Percentiles rank a stretch among this genome's conserved stretches.
phyloP scores from a whole-genome alignment of 148 eudicot species.

The Fallopia convolvulus region DNA sequence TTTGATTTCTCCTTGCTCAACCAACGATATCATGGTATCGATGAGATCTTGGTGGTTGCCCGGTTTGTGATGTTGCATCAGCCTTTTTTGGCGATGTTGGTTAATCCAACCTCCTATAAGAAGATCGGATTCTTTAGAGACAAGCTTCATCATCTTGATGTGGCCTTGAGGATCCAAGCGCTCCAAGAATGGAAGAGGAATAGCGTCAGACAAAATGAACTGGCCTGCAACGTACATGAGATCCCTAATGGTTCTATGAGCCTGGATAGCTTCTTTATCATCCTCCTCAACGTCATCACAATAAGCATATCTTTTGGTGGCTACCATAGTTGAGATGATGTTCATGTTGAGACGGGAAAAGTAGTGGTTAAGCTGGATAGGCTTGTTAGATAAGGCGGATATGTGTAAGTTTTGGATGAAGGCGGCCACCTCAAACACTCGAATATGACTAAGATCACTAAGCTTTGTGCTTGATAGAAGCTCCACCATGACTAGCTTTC shows the following conservation, averaged over 20 bases:
- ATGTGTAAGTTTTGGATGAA: slow-evolving; percentile 1
- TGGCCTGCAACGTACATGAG: not conserved
- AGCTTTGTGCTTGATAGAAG: slow-evolving; percentile 9
- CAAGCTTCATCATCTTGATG: slow-evolving; percentile 7
- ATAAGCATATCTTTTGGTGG: slow-evolving; percentile 11
- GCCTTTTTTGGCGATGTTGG: slow-evolving; percentile 10
- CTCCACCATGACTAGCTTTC: slow-evolving; percentile 10
- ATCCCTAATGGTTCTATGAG: slow-evolving; percentile 13
- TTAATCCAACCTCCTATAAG: slow-evolving; percentile 14
- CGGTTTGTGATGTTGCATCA: not conserved
- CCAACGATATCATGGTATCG: slow-evolving; percentile 12
- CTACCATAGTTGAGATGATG: slow-evolving; percentile 11
- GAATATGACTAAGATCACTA: not conserved
- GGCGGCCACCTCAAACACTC: not conserved
- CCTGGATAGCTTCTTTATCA: not conserved
- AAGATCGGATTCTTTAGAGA: slow-evolving; percentile 3
- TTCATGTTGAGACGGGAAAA: slow-evolving; percentile 7
- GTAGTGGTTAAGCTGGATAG: not conserved
- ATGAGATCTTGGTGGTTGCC: slow-evolving; percentile 13
- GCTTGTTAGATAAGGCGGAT: not conserved
- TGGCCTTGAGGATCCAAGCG: slow-evolving; percentile 11
- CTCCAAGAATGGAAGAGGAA: slow-evolving; percentile 15
- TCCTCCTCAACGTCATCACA: not conserved
- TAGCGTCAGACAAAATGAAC: slow-evolving; percentile 12
- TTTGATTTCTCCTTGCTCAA: not conserved